A percentile compares a stretch with the other conserved stretches of the same genome.
phyloP scores from a whole-genome alignment of 2,329 filamentous ascomycete genomes.

The Tolypocladium ovalisporum region DNA sequence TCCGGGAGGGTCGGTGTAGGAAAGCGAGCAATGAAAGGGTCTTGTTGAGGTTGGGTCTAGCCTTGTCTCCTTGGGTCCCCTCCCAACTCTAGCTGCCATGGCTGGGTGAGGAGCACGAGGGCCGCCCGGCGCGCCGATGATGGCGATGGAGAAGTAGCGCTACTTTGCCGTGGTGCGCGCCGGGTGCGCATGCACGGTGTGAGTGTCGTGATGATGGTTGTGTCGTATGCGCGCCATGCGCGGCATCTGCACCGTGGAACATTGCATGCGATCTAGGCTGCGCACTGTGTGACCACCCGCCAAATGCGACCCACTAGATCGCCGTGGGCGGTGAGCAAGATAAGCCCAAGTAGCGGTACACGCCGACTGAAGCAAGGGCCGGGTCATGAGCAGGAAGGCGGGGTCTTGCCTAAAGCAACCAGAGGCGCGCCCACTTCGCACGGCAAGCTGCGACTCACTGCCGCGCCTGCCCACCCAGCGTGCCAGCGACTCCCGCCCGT shows the following conservation, averaged over 20 bases:
- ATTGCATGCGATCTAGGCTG: too few relatives aligned
- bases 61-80: not conserved
- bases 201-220: too few relatives aligned
- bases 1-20: not conserved
- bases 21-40: not conserved
- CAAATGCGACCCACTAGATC: not conserved
- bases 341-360: conserved; percentile 3
- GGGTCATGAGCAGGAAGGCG: conserved; percentile 5
- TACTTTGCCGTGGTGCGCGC: not conserved
- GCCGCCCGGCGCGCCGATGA: not conserved
- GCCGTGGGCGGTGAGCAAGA: conserved; percentile 2
- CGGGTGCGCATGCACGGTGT: not conserved
- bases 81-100: not conserved
- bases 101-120: not conserved
- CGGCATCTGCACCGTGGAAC: not conserved
- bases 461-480: not conserved
- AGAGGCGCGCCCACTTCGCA: not conserved
- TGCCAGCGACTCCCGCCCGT: not conserved
- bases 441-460: not conserved
- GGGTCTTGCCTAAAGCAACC: conserved; percentile 1
- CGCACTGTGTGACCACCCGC: not conserved
- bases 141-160: not conserved
- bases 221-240: not conserved
- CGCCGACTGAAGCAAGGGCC: not conserved
- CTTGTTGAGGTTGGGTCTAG: not conserved